phyloP scores from a whole-genome alignment of 331 rosid species.

The Telfairia occidentalis region DNA sequence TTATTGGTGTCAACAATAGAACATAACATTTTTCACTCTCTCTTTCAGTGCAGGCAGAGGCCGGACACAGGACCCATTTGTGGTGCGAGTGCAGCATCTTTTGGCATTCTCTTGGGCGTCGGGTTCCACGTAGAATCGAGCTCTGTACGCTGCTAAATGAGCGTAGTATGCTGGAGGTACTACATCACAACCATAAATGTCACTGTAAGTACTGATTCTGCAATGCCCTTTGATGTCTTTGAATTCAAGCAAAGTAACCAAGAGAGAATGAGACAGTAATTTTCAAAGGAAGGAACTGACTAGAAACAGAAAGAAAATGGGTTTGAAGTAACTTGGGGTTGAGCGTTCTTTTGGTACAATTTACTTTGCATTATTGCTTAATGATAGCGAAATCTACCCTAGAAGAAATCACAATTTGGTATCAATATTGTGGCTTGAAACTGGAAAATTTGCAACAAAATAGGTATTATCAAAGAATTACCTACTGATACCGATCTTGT shows the following conservation, averaged over 20 bases:
- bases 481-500: constrained; percentile 87
- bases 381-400: background rate
- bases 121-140: constrained; percentile 85
- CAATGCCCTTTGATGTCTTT: background rate
- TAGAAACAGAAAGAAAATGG: background rate
- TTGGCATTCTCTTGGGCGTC: constrained; percentile 68
- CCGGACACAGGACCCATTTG: constrained; percentile 28
- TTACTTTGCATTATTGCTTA: background rate
- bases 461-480: constrained; percentile 16
- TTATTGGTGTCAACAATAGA: constrained; percentile 7
- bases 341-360: background rate
- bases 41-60: constrained; percentile 17
- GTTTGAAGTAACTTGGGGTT: background rate
- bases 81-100: constrained; percentile 49
- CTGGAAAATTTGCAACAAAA: background rate
- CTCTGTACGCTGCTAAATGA: constrained; percentile 79
- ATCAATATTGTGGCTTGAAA: background rate
- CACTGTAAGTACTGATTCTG: background rate
- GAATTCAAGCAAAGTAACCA: background rate
- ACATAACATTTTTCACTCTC: constrained; percentile 12
- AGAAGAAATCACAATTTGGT: background rate
- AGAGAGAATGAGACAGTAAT: background rate
- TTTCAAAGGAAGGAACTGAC: background rate
- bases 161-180: constrained; percentile 97
- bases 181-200: constrained; percentile 17